These are phyloP conservation scores for Paspalum notatum DNA, from an alignment of 176 grass and related monocot genomes.

Conservation along the genomic window DNA sequence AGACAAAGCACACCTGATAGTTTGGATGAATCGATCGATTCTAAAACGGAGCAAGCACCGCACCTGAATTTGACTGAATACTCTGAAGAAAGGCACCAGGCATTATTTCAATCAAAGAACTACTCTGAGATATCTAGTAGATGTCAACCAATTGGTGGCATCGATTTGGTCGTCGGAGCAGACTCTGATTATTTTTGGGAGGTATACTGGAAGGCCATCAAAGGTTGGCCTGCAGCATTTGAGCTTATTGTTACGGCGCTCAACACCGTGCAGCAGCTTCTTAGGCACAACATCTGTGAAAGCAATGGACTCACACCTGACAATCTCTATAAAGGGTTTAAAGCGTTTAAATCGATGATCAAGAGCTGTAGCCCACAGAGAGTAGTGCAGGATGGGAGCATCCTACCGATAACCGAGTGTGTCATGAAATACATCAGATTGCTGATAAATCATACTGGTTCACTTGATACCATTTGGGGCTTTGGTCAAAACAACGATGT, in stretches of 20 bases:
- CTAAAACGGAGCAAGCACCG: neutral
- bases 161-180: constrained; percentile 7
- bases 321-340: neutral
- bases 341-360: constrained; percentile 31
- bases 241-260: constrained; percentile 14
- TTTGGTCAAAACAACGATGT: neutral
- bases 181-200: constrained; percentile 11
- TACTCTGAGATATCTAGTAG: neutral
- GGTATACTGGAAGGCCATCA: constrained; percentile 28
- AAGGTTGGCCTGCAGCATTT: constrained; percentile 14
- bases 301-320: neutral
- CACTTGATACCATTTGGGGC: constrained; percentile 35
- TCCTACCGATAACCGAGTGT: constrained; percentile 15
- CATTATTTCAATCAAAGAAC: constrained; percentile 27
- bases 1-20: neutral
- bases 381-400: constrained; percentile 15
- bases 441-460: constrained; percentile 29
- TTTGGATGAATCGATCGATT: constrained; percentile 23
- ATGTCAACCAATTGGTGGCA: constrained; percentile 2
- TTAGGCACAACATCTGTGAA: constrained; percentile 6
- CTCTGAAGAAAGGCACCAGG: constrained; percentile 12
- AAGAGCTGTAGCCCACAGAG: constrained; percentile 30
- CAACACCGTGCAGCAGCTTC: neutral
- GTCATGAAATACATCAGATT: constrained; percentile 45
- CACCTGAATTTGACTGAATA: neutral